Percentiles rank a stretch among this genome's conserved stretches.
phyloP scores from a whole-genome alignment of 805 yeast genomes.

The Barnettozyma sucrosica region DNA sequence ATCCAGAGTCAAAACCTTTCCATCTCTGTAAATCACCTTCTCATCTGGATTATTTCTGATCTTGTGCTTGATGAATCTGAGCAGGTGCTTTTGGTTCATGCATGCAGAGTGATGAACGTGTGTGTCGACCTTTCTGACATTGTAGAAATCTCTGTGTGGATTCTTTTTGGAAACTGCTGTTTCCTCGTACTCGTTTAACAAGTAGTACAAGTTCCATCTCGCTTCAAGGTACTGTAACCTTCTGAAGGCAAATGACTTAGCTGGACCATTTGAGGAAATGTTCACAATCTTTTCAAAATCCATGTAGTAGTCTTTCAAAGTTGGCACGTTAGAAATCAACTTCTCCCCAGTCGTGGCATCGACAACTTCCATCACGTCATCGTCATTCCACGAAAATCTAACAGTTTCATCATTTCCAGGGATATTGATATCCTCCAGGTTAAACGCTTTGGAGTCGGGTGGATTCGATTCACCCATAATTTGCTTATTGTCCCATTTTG shows the following conservation, averaged over 20 bases:
- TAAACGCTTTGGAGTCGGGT: conserved; percentile 40
- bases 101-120: conserved; percentile 99
- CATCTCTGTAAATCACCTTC: conserved; percentile 91
- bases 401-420: conserved; percentile 43
- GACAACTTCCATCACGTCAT: conserved; percentile 66
- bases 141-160: conserved; percentile 96
- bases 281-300: conserved; percentile 72
- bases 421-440: conserved; percentile 35
- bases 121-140: conserved; percentile 94
- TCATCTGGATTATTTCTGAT: conserved; percentile 83
- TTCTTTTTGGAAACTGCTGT: conserved; percentile 83
- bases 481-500: conserved; percentile 72
- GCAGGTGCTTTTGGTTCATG: conserved; percentile 95
- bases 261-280: conserved; percentile 89
- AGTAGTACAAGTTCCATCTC: conserved; percentile 86
- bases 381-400: conserved; percentile 44
- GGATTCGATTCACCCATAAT: conserved; percentile 35
- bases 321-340: conserved; percentile 62
- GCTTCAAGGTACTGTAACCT: conserved; percentile 93
- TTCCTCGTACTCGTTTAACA: conserved; percentile 90
- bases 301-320: conserved; percentile 75
- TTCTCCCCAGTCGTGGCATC: conserved; percentile 30
- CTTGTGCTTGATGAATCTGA: conserved; percentile 92
- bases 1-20: conserved; percentile 74
- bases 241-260: conserved; percentile 92